Evolutionary conservation across 2,329 filamentous ascomycete species (phyloP), one percentile per base, ranked within the genome.

Genomic region (Botryotinia calthae): DNA sequence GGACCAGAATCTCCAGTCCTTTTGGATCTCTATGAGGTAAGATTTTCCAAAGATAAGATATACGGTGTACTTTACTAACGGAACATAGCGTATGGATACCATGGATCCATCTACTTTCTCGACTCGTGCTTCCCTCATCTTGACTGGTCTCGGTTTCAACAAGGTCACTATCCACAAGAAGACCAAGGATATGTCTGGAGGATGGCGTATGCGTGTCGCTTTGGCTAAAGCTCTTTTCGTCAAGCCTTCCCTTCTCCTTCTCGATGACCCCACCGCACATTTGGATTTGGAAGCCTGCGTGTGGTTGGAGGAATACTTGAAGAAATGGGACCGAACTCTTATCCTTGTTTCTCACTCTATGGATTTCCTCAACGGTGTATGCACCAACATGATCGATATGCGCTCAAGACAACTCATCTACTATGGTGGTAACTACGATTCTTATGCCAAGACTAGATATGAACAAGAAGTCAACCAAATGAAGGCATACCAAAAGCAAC

Each of bases 171-270:
- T 99, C 82, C 87, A 97, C 84, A 99, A 99, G 90, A 98, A 97
- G 90, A 99, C 97, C 80, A 99, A 98, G 89, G 97, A 99, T 84
- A 99, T 99, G 97, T 99, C 96, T 77, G 96, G 96, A 93, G 96
- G 96, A 80, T 99, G 96, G 96, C 91, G 95, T 87, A 99, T 99
- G 96, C 94, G 97, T 89, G 96, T 99, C 74, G 96, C 96, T 73
- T 91, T 99, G 75, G 96, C 89, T 82, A 98, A 98, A 88, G 96
- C 96, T 73, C 91, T 99, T 70, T 99, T 99, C 87, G 95, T 99
- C 85, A 97, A 97, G 89, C 96, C 97, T 51, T 96, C 94, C 28
- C 88, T 99, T 73, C 90, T 99, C 68, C 89, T 99, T 77, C 94
- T 99, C 80, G 96, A 99, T 82, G 96, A 99, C 86, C 96, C 96